Conservation (phyloP, 2,329 filamentous ascomycete species). For the Aaosphaeria pasadenensis region DNA sequence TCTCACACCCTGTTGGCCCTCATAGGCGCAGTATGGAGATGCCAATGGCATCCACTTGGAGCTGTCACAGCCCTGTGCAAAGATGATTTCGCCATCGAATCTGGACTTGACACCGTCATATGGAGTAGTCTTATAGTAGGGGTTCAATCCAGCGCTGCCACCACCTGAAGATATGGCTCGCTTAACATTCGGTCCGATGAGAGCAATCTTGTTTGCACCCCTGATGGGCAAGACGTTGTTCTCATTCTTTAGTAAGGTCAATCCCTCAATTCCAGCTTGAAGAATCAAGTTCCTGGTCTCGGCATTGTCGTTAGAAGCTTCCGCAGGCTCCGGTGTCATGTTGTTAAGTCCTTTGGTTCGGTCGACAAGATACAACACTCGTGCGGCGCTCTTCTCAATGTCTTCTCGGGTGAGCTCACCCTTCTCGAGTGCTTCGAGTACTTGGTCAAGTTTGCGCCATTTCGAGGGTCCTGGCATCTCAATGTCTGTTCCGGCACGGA, state of each 20-base stretch:
- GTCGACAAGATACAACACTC: slow-evolving; percentile 61
- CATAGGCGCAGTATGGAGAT: slow-evolving; percentile 56
- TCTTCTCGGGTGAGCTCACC: slow-evolving; percentile 49
- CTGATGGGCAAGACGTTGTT: slow-evolving; percentile 57
- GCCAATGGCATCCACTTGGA: slow-evolving; percentile 65
- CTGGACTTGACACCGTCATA: slow-evolving; percentile 59
- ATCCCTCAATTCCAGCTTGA: slow-evolving; percentile 58
- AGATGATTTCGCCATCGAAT: slow-evolving; percentile 56
- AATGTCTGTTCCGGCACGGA: slow-evolving; percentile 38
- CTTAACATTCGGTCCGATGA: slow-evolving; percentile 67
- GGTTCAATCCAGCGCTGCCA: slow-evolving; percentile 65
- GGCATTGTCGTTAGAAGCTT: slow-evolving; percentile 51
- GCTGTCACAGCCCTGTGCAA: slow-evolving; percentile 61
- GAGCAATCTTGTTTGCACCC: slow-evolving; percentile 57
- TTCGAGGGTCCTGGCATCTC: slow-evolving; percentile 42
- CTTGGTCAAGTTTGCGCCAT: slow-evolving; percentile 37
- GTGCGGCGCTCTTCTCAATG: slow-evolving; percentile 44
- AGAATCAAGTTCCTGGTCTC: slow-evolving; percentile 61
- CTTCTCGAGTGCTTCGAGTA: slow-evolving; percentile 29
- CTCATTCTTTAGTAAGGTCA: slow-evolving; percentile 65
- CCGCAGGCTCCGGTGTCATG: slow-evolving; percentile 55
- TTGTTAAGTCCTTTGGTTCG: slow-evolving; percentile 59
- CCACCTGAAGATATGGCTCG: slow-evolving; percentile 66
- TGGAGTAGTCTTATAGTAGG: slow-evolving; percentile 65
- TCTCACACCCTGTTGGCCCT: slow-evolving; percentile 59